phyloP scores from a whole-genome alignment of 163 green algal species.

The Trebouxia gelatinosa region DNA sequence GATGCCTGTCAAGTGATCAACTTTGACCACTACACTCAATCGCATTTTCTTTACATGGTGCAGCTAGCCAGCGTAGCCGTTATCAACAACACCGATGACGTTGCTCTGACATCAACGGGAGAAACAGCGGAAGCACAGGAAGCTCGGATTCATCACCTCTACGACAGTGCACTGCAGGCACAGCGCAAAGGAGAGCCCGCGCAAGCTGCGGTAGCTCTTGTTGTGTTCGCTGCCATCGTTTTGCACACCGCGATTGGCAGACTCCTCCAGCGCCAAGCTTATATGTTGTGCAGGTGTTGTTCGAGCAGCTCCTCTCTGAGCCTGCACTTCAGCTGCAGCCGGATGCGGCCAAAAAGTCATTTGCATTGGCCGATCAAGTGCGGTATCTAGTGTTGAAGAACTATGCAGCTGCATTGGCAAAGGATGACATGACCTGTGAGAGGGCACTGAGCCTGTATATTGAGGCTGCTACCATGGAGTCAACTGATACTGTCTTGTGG shows the following conservation, averaged over 20 bases:
- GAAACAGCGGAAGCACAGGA: slow-evolving; percentile 44
- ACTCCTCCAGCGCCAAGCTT: too few relatives aligned
- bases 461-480: slow-evolving; percentile 34
- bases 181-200: not conserved
- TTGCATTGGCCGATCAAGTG: slow-evolving; percentile 31
- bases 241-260: not conserved
- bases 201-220: not conserved
- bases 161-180: slow-evolving; percentile 21
- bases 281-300: slow-evolving; percentile 30
- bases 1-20: too few relatives aligned
- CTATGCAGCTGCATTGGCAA: slow-evolving; percentile 37
- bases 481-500: slow-evolving; percentile 47
- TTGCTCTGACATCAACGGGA: not conserved
- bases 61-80: not conserved
- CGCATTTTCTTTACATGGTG: too few relatives aligned
- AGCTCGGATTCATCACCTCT: slow-evolving; percentile 33
- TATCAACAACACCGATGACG: not conserved
- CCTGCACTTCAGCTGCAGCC: slow-evolving; percentile 17
- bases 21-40: too few relatives aligned
- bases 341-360: not conserved
- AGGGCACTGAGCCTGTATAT: slow-evolving; percentile 40
- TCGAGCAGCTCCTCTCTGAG: slow-evolving; percentile 38
- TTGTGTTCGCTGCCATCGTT: not conserved
- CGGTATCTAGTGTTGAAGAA: slow-evolving; percentile 48
- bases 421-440: not conserved